These are phyloP conservation scores for Moniliella sp. DNA, from an alignment of 1,284 basidiomycete species.

Conservation along the genomic window DNA sequence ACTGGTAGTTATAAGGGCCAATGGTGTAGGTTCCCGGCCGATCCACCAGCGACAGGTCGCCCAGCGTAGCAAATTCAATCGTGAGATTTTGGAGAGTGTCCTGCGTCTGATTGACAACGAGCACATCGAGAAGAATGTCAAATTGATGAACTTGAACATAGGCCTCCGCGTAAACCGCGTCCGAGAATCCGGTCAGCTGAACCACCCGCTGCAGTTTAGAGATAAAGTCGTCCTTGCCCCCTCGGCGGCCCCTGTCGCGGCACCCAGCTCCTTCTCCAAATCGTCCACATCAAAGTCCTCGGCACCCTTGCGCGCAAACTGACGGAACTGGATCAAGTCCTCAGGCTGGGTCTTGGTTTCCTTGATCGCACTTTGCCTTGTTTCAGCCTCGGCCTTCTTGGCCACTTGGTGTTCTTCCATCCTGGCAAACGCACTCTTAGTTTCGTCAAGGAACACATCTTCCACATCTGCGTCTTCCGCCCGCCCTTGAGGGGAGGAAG, in stretches of 20 bases:
- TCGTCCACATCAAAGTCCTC: slow-evolving; percentile 38
- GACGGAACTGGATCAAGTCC: slow-evolving; percentile 72
- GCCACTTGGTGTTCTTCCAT: slow-evolving; percentile 61
- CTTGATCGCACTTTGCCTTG: slow-evolving; percentile 49
- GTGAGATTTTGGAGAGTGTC: slow-evolving; percentile 90
- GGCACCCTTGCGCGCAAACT: slow-evolving; percentile 77
- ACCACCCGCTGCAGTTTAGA: slow-evolving; percentile 84
- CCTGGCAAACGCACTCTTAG: slow-evolving; percentile 73
- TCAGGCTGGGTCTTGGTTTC: slow-evolving; percentile 64
- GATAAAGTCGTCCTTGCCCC: slow-evolving; percentile 71
- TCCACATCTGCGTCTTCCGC: slow-evolving; percentile 37
- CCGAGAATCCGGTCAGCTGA: slow-evolving; percentile 91
- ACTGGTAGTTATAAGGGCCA: slow-evolving; percentile 88
- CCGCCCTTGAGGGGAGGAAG: slow-evolving; percentile 5
- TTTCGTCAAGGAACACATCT: slow-evolving; percentile 76
- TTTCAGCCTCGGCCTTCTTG: slow-evolving; percentile 55
- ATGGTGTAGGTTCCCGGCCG: slow-evolving; percentile 77
- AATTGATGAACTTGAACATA: slow-evolving; percentile 96
- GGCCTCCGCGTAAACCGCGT: slow-evolving; percentile 92
- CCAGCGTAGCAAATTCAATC: slow-evolving; percentile 88
- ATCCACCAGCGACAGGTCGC: slow-evolving; percentile 91
- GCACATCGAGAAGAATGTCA: slow-evolving; percentile 76
- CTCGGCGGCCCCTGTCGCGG: slow-evolving; percentile 67
- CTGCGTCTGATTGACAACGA: slow-evolving; percentile 85
- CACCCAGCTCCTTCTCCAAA: slow-evolving; percentile 69